phyloP scores from a whole-genome alignment of 352 stramenopile species.

The Thalassiosira mediterranea region DNA sequence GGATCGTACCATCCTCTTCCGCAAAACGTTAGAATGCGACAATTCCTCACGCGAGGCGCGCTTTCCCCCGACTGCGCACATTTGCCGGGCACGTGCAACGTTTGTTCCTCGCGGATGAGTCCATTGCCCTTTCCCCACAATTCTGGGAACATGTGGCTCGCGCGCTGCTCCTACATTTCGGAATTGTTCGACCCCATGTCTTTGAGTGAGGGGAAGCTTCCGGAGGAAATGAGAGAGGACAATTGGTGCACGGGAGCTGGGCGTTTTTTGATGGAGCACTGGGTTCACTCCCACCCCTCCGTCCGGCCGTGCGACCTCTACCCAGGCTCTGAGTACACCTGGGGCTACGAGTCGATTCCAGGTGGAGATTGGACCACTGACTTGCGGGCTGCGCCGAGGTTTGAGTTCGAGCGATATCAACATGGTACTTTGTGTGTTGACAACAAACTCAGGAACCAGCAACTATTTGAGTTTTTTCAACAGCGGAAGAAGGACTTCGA shows the following conservation, averaged over 20 bases:
- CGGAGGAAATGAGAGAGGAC: constrained; percentile 3
- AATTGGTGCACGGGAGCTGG: constrained; percentile 10
- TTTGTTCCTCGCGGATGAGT: constrained; percentile 54
- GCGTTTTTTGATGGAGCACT: constrained; percentile 55
- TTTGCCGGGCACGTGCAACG: constrained; percentile 34
- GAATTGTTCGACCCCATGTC: constrained; percentile 30
- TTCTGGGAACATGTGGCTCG: constrained; percentile 60
- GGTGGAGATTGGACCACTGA: neutral
- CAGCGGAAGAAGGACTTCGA: neutral
- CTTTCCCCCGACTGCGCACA: constrained; percentile 39
- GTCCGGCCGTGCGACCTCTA: constrained; percentile 58
- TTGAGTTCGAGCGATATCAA: constrained; percentile 1
- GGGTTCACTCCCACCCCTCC: constrained; percentile 47
- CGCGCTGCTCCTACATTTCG: constrained; percentile 53
- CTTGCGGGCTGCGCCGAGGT: constrained; percentile 4
- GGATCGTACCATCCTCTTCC: constrained; percentile 36
- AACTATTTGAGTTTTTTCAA: constrained; percentile 2
- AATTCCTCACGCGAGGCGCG: constrained; percentile 28
- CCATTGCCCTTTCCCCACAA: constrained; percentile 48
- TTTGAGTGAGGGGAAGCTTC: constrained; percentile 13
- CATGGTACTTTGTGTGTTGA: neutral
- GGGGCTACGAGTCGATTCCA: neutral
- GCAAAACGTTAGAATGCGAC: constrained; percentile 29
- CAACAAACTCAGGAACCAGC: neutral
- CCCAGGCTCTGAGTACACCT: constrained; percentile 3